Evolutionary conservation across 169 alveolate species (phyloP).

Genomic region (Cryptosporidium baileyi): DNA sequence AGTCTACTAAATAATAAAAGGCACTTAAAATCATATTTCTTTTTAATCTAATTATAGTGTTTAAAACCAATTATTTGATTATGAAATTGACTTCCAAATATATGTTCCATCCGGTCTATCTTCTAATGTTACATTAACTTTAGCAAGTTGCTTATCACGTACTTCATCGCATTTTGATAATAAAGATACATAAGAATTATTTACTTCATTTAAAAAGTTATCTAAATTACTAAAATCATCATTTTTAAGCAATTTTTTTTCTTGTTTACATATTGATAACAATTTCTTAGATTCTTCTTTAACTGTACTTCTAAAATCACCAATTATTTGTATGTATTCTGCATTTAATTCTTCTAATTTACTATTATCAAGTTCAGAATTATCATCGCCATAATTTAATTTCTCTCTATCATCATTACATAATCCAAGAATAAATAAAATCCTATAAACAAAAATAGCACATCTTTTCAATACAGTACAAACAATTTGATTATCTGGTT

Average conservation of each 20-base stretch:
- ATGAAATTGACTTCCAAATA: constrained; percentile 67
- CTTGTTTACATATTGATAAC: constrained; percentile 73
- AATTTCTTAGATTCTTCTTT: constrained; percentile 71
- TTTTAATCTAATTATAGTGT: too few species aligned
- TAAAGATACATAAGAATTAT: constrained; percentile 76
- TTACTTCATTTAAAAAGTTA: constrained; percentile 76
- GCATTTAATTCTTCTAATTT: constrained; percentile 63
- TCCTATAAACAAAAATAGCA: constrained; percentile 73
- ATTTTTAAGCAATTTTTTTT: constrained; percentile 72
- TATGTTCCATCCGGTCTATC: constrained; percentile 88
- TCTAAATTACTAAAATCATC: constrained; percentile 55
- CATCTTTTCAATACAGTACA: constrained; percentile 69
- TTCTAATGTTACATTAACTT: constrained; percentile 90
- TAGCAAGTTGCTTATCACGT: constrained; percentile 90
- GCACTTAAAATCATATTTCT: too few species aligned
- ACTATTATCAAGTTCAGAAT: neutral
- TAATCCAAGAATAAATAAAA: constrained; percentile 77
- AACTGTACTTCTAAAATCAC: constrained; percentile 74
- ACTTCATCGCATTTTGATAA: constrained; percentile 87
- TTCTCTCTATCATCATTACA: constrained; percentile 71
- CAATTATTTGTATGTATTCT: constrained; percentile 67
- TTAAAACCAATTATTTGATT: neutral
- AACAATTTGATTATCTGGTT: constrained; percentile 65
- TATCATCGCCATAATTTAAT: constrained; percentile 55
- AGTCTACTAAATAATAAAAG: too few species aligned